These are phyloP conservation scores for Ophiostoma populinum DNA, from an alignment of 2,329 filamentous ascomycete species.

Conservation along the genomic window DNA sequence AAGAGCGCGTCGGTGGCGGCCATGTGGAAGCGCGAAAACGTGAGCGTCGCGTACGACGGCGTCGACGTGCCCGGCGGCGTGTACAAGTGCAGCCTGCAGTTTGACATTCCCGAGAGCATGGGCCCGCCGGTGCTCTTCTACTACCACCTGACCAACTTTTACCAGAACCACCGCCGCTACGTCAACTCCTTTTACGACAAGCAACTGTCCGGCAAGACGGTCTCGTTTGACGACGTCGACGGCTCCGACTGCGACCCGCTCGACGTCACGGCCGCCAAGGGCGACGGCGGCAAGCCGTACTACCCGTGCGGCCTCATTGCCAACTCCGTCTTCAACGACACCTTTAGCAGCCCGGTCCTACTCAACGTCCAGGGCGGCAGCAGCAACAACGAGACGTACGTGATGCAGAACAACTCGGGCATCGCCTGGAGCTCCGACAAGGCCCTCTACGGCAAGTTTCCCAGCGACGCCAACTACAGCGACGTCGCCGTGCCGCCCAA, in stretches of 20 bases:
- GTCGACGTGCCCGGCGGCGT: conserved; percentile 19
- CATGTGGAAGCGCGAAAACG: conserved; percentile 24
- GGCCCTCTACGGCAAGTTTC: conserved; percentile 48
- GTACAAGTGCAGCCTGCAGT: conserved; percentile 52
- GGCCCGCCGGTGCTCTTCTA: conserved; percentile 76
- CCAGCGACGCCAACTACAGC: conserved; percentile 43
- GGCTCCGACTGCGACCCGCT: conserved; percentile 63
- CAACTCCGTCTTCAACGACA: conserved; percentile 95
- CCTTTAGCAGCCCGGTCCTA: conserved; percentile 49
- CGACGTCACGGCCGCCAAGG: conserved; percentile 22
- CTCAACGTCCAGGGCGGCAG: conserved; percentile 30
- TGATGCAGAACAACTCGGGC: conserved; percentile 54
- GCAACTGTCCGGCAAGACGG: conserved; percentile 58
- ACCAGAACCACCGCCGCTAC: conserved; percentile 95
- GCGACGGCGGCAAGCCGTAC: conserved; percentile 46
- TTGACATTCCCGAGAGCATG: conserved; percentile 65
- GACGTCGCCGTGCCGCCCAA: conserved; percentile 72
- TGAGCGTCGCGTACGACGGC: conserved; percentile 24
- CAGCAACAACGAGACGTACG: conserved; percentile 37
- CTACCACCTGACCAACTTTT: conserved; percentile 94
- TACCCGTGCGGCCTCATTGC: conserved; percentile 94
- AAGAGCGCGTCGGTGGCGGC: conserved; percentile 18
- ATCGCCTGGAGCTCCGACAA: conserved; percentile 82
- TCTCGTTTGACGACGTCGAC: conserved; percentile 42
- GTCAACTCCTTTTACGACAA: conserved; percentile 74